Evolutionary conservation across 768 basidiomycete species (phyloP).

Genomic region (Tulasnella sp.): DNA sequence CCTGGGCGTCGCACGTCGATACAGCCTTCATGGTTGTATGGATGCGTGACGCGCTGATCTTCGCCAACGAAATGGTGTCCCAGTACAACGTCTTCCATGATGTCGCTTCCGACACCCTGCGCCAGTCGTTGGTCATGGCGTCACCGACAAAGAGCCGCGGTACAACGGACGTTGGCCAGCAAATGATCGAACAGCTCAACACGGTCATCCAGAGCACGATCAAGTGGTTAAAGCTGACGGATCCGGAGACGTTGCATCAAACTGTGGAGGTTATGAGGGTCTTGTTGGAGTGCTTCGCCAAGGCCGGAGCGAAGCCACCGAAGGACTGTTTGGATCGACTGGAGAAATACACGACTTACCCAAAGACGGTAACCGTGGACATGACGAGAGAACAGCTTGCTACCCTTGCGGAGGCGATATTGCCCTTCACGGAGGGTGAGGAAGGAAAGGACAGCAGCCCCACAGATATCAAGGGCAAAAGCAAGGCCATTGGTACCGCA

Average conservation of each 20-base stretch:
- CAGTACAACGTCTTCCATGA: constrained; percentile 70
- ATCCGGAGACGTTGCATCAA: constrained; percentile 82
- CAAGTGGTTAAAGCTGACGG: constrained; percentile 84
- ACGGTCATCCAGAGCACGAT: constrained; percentile 65
- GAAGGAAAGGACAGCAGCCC: background rate
- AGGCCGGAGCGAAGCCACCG: constrained; percentile 40
- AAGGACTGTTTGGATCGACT: constrained; percentile 51
- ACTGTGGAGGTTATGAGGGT: constrained; percentile 72
- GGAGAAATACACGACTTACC: constrained; percentile 27
- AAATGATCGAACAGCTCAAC: constrained; percentile 69
- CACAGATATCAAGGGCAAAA: background rate
- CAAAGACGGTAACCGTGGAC: constrained; percentile 19
- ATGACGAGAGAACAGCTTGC: constrained; percentile 35
- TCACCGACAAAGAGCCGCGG: constrained; percentile 23
- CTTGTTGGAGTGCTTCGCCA: constrained; percentile 65
- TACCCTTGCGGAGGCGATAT: constrained; percentile 53
- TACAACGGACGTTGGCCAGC: constrained; percentile 35
- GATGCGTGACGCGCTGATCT: constrained; percentile 98
- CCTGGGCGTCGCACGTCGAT: constrained; percentile 74
- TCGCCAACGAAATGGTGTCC: constrained; percentile 73
- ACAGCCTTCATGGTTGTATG: constrained; percentile 80
- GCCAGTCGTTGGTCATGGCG: constrained; percentile 26
- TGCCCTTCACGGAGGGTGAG: constrained; percentile 33
- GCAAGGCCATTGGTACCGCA: background rate
- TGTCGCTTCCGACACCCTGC: constrained; percentile 29